phyloP scores from a whole-genome alignment of 106 monocot species.

The Acanthochlamys bracteata region DNA sequence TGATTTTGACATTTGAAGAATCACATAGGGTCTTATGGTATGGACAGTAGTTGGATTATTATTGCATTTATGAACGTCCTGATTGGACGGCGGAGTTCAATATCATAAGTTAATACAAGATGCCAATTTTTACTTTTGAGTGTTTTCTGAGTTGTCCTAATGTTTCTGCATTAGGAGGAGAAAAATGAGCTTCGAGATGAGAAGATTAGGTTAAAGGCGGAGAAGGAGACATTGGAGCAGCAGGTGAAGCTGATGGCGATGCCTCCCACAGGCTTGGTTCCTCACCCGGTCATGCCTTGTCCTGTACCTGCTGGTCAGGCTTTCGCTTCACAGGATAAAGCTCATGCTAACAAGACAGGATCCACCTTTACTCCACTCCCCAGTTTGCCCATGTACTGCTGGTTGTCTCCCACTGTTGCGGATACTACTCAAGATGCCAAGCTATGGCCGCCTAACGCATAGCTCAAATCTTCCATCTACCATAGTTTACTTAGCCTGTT shows the following conservation, averaged over 20 bases:
- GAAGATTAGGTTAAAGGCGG: conserved; percentile 55
- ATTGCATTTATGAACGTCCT: no score
- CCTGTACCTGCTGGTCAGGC: conserved; percentile 19
- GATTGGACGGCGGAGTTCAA: neutral
- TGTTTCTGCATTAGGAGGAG: conserved; percentile 32
- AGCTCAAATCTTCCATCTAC: neutral
- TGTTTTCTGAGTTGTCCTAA: neutral
- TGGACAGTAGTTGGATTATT: no score
- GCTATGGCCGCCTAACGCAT: conserved; percentile 67
- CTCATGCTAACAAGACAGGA: conserved; percentile 14
- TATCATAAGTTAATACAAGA: neutral
- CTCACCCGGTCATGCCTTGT: conserved; percentile 40
- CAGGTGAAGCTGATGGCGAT: conserved; percentile 51
- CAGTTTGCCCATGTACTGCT: conserved; percentile 50
- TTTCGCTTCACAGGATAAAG: conserved; percentile 13
- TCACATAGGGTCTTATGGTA: no score
- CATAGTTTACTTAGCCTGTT: neutral
- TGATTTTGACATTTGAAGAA: no score
- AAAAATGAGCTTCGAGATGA: conserved; percentile 80
- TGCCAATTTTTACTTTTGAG: neutral
- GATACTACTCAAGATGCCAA: conserved; percentile 63
- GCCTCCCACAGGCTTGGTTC: conserved; percentile 37
- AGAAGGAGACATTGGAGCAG: conserved; percentile 76
- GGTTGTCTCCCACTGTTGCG: conserved; percentile 38
- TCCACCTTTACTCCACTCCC: conserved; percentile 23